Conservation (phyloP, 2,329 filamentous ascomycete genomes). For the Sclerotinia sclerotiorum region DNA sequence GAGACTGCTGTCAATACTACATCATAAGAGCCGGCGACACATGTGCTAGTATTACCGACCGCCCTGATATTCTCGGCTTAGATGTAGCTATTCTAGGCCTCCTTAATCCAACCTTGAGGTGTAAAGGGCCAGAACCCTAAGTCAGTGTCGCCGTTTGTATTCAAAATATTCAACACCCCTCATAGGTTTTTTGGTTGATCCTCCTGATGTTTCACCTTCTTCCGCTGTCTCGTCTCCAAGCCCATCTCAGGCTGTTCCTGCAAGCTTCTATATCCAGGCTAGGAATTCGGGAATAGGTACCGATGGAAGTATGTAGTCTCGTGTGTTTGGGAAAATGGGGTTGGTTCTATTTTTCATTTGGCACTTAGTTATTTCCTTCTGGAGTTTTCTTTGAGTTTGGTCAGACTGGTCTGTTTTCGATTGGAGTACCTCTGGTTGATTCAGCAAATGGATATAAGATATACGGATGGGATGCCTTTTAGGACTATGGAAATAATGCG, state of each 20-base stretch:
- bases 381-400: not conserved
- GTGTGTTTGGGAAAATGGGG: not conserved
- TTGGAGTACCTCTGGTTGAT: not conserved
- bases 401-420: not conserved
- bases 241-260: not conserved
- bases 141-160: conserved; percentile 7
- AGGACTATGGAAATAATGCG: not conserved
- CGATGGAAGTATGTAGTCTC: not conserved
- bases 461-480: not conserved
- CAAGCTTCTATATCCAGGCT: conserved; percentile 5
- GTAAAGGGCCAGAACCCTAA: not conserved
- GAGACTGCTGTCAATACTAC: conserved; percentile 4
- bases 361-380: not conserved
- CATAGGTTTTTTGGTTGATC: not conserved
- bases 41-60: not conserved
- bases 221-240: not conserved
- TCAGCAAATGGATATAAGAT: not conserved
- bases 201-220: not conserved
- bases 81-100: not conserved
- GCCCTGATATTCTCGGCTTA: not conserved
- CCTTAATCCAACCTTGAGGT: conserved; percentile 11
- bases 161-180: not conserved
- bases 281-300: not conserved
- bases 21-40: not conserved
- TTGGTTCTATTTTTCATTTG: not conserved